A percentile compares a stretch with the other conserved stretches of the same genome.
Conservation (phyloP, 805 yeast species). For the Zygosaccharomyces gambellarensis region DNA sequence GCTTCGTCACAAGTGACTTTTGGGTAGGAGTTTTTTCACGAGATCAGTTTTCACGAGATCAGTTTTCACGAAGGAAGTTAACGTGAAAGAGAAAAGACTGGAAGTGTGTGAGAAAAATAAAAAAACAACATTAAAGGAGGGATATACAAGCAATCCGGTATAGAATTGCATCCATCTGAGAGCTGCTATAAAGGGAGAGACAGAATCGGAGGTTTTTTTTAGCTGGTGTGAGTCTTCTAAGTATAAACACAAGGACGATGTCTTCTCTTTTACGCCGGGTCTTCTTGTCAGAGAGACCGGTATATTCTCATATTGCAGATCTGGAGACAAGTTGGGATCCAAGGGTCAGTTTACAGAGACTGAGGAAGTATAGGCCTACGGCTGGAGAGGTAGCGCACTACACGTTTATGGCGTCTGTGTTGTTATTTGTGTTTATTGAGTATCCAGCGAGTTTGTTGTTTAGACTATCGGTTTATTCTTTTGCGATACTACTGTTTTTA, state of each 20-base stretch:
- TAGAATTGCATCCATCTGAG: not conserved
- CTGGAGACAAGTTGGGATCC: conserved; percentile 48
- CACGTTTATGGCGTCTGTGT: conserved; percentile 46
- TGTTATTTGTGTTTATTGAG: conserved; percentile 53
- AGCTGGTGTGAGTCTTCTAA: not conserved
- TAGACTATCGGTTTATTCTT: conserved; percentile 32
- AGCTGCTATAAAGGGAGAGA: not conserved
- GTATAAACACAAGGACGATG: not conserved
- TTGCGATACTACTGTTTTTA: conserved; percentile 45
- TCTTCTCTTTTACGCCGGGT: conserved; percentile 25
- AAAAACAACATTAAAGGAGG: not conserved
- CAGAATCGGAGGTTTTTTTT: not conserved
- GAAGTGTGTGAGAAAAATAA: not conserved
- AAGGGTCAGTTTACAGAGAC: conserved; percentile 37
- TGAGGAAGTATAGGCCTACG: conserved; percentile 42
- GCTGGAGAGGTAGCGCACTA: conserved; percentile 49
- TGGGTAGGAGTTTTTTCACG: not conserved
- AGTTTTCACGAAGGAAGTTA: not conserved
- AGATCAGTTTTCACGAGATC: not conserved
- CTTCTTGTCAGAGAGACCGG: conserved; percentile 52
- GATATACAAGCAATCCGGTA: not conserved
- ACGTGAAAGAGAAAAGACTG: no score
- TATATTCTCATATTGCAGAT: conserved; percentile 46
- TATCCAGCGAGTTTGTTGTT: conserved; percentile 50
- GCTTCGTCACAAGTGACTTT: not conserved